phyloP scores from a whole-genome alignment of 352 stramenopile genomes.

The Phytophthora quininea region DNA sequence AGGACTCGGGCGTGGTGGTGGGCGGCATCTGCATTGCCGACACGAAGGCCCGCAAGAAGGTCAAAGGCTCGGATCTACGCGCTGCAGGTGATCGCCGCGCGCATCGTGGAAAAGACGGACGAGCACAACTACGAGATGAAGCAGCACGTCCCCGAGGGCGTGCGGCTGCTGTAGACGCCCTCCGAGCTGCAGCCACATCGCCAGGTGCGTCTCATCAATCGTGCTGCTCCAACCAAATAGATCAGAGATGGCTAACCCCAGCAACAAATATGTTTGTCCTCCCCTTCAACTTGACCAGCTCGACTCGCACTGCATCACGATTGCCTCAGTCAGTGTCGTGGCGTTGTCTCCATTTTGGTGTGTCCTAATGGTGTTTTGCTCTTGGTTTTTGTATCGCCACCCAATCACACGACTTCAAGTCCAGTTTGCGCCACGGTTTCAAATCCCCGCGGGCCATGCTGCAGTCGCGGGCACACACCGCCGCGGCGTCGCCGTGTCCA shows the following conservation, averaged over 20 bases:
- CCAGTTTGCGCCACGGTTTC: neutral
- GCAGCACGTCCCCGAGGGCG: slow-evolving; percentile 34
- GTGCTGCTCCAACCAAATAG: neutral
- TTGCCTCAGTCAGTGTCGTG: no score
- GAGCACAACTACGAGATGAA: slow-evolving; percentile 41
- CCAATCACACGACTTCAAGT: neutral
- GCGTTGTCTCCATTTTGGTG: no score
- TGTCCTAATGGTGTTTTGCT: neutral
- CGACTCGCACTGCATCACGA: no score
- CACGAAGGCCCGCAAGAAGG: slow-evolving; percentile 62
- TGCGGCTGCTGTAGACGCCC: slow-evolving; percentile 39
- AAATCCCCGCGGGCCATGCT: neutral
- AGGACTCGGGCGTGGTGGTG: slow-evolving; percentile 70
- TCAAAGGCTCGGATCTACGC: slow-evolving; percentile 72
- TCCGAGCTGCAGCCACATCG: neutral
- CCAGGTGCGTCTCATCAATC: neutral
- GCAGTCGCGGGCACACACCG: slow-evolving; percentile 20
- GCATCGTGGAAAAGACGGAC: slow-evolving; percentile 81
- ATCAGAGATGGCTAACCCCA: neutral
- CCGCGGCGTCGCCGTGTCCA: slow-evolving; percentile 8
- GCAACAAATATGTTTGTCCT: neutral
- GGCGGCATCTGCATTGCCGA: slow-evolving; percentile 79
- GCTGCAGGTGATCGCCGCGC: slow-evolving; percentile 67
- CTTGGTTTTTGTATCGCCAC: neutral
- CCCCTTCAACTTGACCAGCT: neutral